phyloP scores from a whole-genome alignment of 179 eudicot species.

The Silene vulgaris region DNA sequence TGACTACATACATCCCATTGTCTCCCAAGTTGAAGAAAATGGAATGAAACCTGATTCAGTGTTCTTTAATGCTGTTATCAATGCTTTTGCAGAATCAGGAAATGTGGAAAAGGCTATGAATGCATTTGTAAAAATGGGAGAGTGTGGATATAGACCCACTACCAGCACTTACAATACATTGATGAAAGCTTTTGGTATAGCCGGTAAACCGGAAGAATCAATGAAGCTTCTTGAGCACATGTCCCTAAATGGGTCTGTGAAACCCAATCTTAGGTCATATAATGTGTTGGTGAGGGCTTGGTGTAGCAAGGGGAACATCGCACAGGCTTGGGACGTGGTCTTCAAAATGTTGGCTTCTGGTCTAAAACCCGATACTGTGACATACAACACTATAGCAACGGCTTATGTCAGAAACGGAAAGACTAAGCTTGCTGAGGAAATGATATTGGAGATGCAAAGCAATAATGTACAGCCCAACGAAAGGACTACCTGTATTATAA shows the following conservation, averaged over 20 bases:
- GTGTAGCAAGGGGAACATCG: slow-evolving; percentile 47
- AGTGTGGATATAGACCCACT: slow-evolving; percentile 42
- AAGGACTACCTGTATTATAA: slow-evolving; percentile 53
- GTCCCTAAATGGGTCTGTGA: slow-evolving; percentile 35
- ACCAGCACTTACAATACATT: slow-evolving; percentile 54
- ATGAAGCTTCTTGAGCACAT: slow-evolving; percentile 47
- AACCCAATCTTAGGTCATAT: slow-evolving; percentile 53
- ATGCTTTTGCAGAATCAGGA: slow-evolving; percentile 60
- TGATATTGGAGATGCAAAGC: slow-evolving; percentile 51
- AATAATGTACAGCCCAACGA: slow-evolving; percentile 52
- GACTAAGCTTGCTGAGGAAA: slow-evolving; percentile 43
- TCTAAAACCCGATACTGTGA: slow-evolving; percentile 47
- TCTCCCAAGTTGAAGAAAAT: slow-evolving; percentile 44
- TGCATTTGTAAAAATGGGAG: slow-evolving; percentile 41
- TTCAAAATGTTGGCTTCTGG: slow-evolving; percentile 44
- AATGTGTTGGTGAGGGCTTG: slow-evolving; percentile 57
- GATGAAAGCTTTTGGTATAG: slow-evolving; percentile 56
- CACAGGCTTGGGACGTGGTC: slow-evolving; percentile 54
- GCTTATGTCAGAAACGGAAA: slow-evolving; percentile 56
- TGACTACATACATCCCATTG: slow-evolving; percentile 40
- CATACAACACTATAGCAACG: slow-evolving; percentile 59
- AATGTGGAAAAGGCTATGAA: slow-evolving; percentile 56
- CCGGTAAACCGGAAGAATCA: slow-evolving; percentile 56
- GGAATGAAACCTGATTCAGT: slow-evolving; percentile 57
- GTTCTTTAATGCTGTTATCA: slow-evolving; percentile 61